Base-by-base conservation (phyloP, 192 early-diverging fungal species). In the Rhizoclosmatium globosum region DNA sequence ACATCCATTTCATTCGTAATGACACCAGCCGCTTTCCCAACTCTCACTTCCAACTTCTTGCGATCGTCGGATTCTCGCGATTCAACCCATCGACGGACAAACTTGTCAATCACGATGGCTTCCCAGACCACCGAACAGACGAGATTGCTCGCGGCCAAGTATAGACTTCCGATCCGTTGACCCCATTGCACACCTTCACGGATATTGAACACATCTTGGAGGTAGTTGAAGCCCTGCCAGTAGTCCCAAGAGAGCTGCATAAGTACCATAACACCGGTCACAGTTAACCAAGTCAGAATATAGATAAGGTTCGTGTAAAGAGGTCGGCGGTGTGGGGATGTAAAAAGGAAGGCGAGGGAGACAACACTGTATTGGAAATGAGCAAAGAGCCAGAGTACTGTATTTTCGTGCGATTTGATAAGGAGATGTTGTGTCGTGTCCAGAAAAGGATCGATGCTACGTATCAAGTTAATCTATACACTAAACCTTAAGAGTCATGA, bases 261-360 rank as follows among this genome's bases (percentile, higher is more conserved):
- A 19, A 75, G 65, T 2, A 71, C 41, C 64, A 86, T 61, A 4
- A 78, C 39, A 41, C 65, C 64, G 19, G 64, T 43, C 1, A 85
- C 45, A 17, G 74, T 46, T 2, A 78, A 47, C 11, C 82, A 66
- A 47, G 82, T 79, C 31, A 62, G 46, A 4, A 77, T 69, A 59
- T 78, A 88, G 23, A 76, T 19, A n/a, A 47, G 41, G 77, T 88
- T 87, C 1, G 87, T 88, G 82, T 84, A 87, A 42, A 85, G 64
- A 6, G 87, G 87, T 59, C 23, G 57, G 9, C 87, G 81, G 71
- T 77, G 85, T n/a, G 76, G 50, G 2, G 80, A 68, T 38, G 67
- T 59, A 13, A 82, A 46, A 21, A 72, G 76, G 64, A 85, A 76
- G 17, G 78, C 82, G 4, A 87, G 56, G 7, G 80, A 43, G 15